Evolutionary conservation across 305 asterid genomes (phyloP).

Genomic region (Lippia alba): DNA sequence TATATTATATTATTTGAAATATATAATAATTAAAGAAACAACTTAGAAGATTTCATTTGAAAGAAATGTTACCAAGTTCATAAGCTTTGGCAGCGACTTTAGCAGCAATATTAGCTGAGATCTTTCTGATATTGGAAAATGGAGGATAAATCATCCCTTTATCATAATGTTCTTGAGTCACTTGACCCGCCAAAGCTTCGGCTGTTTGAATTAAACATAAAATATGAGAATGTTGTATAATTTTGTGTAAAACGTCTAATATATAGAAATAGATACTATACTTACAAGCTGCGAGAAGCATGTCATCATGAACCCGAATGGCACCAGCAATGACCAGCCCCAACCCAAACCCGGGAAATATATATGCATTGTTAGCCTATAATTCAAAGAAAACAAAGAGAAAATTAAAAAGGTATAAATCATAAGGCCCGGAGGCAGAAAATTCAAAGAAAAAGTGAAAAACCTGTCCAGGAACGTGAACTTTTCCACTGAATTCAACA

Average conservation of each 20-base stretch:
- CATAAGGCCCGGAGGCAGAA: background rate
- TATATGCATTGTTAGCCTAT: constrained; percentile 92
- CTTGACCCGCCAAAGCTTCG: constrained; percentile 90
- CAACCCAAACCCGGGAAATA: constrained; percentile 88
- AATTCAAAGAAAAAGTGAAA: constrained; percentile 17
- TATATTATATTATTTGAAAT: background rate
- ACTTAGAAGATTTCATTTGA: background rate
- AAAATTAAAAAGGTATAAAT: background rate
- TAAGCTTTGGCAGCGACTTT: constrained; percentile 92
- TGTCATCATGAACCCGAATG: constrained; percentile 86
- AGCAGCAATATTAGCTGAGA: constrained; percentile 89
- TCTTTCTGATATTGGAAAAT: constrained; percentile 73
- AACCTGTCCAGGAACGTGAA: constrained; percentile 75
- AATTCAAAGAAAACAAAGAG: constrained; percentile 6
- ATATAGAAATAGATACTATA: background rate
- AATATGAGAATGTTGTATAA: background rate
- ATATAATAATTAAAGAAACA: background rate
- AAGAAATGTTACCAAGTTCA: constrained; percentile 59
- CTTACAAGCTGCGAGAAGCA: constrained; percentile 95
- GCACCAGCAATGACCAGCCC: constrained; percentile 88
- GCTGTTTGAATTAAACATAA: constrained; percentile 51
- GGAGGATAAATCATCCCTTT: constrained; percentile 93
- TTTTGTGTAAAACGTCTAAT: background rate
- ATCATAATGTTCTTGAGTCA: constrained; percentile 74
- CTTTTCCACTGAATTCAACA: constrained; percentile 63